Evolutionary conservation across 148 eudicot genomes (phyloP), one percentile per base, ranked within the genome.

Genomic region (Rhododendron griersonianum): DNA sequence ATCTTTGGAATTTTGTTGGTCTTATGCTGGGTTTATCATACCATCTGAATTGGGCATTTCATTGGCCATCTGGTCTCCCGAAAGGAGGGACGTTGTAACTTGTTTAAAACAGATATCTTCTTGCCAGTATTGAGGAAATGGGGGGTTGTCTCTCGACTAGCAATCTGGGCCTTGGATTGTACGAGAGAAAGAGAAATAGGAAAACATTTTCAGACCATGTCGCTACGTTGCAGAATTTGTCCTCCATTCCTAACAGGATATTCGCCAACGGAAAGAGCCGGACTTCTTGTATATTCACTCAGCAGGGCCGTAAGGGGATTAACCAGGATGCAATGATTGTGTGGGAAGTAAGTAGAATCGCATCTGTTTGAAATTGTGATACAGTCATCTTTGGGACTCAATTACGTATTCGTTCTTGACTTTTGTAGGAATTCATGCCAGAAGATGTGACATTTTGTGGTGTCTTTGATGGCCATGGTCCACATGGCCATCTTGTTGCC

Each of bases 321-420:
- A 95, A 98, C 88, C 99, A 98, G 88, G 99, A 98, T 88, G 98
- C 99, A 83, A 98, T 98, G 99, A 92, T 98, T 84, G 99, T 95
- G 74, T 98, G 99, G 99, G 99, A 98, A 90, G 98, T 98, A 89
- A 91, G 97, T 93, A 59, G 57, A 41, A 5, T 44, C 45, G 19
- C 44, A 47, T 65, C 7, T 84, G 35, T 82, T 86, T 69, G 33
- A 21, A 48, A 33, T 37, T 69, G n/a, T 23, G 23, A 69, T 18
- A 23, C 74, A 80, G 28, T 39, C 25, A 63, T 81, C 35, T 57
- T n/a, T 37, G 47, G 77, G 81, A 84, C 48, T 77, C 84, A 39
- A 65, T 50, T 80, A 35, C 74, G 77, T 78, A 69, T 84, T 19
- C 63, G 47, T 63, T 63, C 65, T 33, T 2, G 28, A 71, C 48